Conservation (phyloP, 192 early-diverging fungal genomes). For the Coemansia sp. region DNA sequence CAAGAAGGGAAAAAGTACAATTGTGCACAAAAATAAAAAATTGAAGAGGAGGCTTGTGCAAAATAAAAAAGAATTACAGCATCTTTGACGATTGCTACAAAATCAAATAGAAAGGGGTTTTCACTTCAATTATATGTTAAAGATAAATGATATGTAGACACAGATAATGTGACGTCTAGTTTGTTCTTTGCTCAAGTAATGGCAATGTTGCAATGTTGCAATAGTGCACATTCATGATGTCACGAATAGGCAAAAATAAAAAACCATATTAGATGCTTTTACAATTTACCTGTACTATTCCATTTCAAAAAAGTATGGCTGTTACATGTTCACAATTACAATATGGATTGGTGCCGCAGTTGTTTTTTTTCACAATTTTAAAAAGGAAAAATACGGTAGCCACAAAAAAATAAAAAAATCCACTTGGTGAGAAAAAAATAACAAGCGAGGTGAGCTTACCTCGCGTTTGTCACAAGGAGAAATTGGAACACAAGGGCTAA, state of each 20-base stretch:
- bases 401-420: not conserved
- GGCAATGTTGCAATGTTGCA: not conserved
- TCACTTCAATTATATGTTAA: no score
- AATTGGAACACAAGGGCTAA: not conserved
- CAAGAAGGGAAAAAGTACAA: not conserved
- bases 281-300: not conserved
- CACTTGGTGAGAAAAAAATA: not conserved
- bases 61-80: not conserved
- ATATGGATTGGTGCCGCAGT: not conserved
- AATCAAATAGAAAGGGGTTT: not conserved
- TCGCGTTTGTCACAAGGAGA: not conserved
- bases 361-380: not conserved
- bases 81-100: not conserved
- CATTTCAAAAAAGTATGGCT: not conserved
- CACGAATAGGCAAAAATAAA: not conserved
- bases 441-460: not conserved
- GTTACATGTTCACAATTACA: not conserved
- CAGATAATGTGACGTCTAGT: not conserved
- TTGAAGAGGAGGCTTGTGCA: not conserved
- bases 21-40: not conserved
- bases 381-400: not conserved
- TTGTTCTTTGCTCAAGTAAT: not conserved
- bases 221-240: constrained; percentile 5
- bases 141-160: no score
- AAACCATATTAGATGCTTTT: not conserved